phyloP scores from a whole-genome alignment of 2,329 filamentous ascomycete species.

The Trichoderma hamatum region DNA sequence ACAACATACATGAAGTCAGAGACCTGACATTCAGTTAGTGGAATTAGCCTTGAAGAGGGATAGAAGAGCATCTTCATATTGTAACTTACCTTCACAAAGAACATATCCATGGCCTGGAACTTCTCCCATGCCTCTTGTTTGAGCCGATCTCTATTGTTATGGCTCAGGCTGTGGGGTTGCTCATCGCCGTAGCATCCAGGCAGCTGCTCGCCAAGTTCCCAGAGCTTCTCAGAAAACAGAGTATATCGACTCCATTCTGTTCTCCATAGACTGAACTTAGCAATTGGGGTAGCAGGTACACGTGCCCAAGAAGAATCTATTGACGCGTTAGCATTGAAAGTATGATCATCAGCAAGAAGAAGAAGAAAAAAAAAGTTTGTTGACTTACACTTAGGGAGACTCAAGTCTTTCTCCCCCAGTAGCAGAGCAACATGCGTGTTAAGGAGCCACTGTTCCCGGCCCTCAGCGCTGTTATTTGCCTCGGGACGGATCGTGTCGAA shows the following conservation, averaged over 20 bases:
- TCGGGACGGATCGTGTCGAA: constrained; percentile 64
- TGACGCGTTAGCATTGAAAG: background rate
- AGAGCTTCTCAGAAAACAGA: constrained; percentile 53
- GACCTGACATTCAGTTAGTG: constrained; percentile 44
- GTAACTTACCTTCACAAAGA: constrained; percentile 64
- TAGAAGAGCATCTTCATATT: background rate
- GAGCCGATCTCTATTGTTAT: constrained; percentile 50
- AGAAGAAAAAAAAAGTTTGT: background rate
- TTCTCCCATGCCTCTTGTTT: constrained; percentile 54
- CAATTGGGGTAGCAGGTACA: constrained; percentile 54
- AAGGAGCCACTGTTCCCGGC: constrained; percentile 68
- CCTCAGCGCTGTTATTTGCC: constrained; percentile 55
- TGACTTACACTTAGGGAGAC: constrained; percentile 60
- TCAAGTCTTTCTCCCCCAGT: constrained; percentile 65
- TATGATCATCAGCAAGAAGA: background rate
- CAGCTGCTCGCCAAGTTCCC: constrained; percentile 57
- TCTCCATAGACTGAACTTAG: constrained; percentile 63
- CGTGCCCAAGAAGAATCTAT: constrained; percentile 63
- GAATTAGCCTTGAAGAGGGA: background rate
- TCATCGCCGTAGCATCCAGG: constrained; percentile 54
- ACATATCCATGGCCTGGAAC: constrained; percentile 63
- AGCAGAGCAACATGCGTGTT: constrained; percentile 67
- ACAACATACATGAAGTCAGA: constrained; percentile 65
- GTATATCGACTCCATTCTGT: constrained; percentile 61
- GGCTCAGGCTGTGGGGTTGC: constrained; percentile 49